Evolutionary conservation across 2,329 filamentous ascomycete species (phyloP).

Genomic region (Xylariaceae sp.): DNA sequence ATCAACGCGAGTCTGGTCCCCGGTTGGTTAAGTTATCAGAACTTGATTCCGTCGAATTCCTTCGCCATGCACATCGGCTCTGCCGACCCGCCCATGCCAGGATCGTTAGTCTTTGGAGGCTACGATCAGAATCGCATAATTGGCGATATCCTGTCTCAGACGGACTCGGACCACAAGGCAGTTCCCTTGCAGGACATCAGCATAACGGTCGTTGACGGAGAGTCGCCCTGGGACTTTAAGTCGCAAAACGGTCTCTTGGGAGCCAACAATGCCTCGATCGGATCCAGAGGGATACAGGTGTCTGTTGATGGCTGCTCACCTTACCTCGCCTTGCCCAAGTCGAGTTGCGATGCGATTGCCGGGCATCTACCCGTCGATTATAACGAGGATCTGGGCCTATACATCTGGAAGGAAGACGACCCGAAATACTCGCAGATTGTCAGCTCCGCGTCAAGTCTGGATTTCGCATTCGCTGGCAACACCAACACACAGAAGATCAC

Average conservation of each 20-base stretch:
- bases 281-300: constrained; percentile 25
- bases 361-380: constrained; percentile 34
- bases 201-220: constrained; percentile 36
- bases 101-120: constrained; percentile 36
- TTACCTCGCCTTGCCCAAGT: constrained; percentile 36
- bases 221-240: constrained; percentile 34
- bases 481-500: constrained; percentile 30
- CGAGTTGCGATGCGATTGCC: constrained; percentile 37
- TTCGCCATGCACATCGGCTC: constrained; percentile 40
- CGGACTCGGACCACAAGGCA: constrained; percentile 20
- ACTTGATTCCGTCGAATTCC: constrained; percentile 33
- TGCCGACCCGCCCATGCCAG: constrained; percentile 26
- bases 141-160: constrained; percentile 27
- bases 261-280: constrained; percentile 25
- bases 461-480: constrained; percentile 35
- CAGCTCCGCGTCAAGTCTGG: constrained; percentile 36
- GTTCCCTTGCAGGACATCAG: constrained; percentile 35
- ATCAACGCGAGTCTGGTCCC: constrained; percentile 31
- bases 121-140: constrained; percentile 38
- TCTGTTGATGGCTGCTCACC: constrained; percentile 34
- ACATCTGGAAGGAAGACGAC: constrained; percentile 36
- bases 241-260: constrained; percentile 28
- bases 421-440: constrained; percentile 34
- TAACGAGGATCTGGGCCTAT: constrained; percentile 33
- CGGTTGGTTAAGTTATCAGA: constrained; percentile 22